These are phyloP conservation scores for Metrosideros polymorpha DNA, from an alignment of 441 rosid species.

Conservation along the genomic window DNA sequence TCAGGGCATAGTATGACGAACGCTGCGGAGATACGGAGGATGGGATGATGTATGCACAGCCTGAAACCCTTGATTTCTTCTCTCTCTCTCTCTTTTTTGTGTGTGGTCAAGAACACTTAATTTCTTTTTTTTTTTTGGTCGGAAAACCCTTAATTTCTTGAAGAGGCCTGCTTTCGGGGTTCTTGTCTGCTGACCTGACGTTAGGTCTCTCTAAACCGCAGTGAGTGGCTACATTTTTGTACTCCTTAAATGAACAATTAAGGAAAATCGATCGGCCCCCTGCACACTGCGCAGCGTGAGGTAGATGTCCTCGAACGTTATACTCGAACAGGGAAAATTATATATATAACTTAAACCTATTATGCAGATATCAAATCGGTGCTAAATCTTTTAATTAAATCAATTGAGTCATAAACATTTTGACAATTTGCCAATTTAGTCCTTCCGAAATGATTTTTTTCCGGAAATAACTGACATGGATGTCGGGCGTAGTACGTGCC, in stretches of 20 bases:
- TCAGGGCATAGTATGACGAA: too few relatives aligned
- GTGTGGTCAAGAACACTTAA: too few relatives aligned
- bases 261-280: neutral
- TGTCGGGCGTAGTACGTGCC: too few relatives aligned
- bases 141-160: neutral
- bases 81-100: too few relatives aligned
- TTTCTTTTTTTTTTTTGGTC: too few relatives aligned
- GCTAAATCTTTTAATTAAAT: neutral
- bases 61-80: neutral
- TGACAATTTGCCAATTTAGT: too few relatives aligned
- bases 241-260: neutral
- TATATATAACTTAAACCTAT: too few relatives aligned
- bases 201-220: neutral
- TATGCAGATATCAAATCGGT: accelerated
- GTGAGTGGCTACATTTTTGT: neutral
- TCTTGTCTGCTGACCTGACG: neutral
- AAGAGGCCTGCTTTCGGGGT: neutral
- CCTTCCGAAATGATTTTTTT: too few relatives aligned
- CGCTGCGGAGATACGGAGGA: too few relatives aligned
- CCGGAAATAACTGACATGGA: too few relatives aligned
- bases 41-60: neutral
- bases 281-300: neutral
- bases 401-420: too few relatives aligned
- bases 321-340: neutral
- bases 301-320: neutral